phyloP scores from a whole-genome alignment of 805 yeast genomes.

The Cyberlindnera saturnus region DNA sequence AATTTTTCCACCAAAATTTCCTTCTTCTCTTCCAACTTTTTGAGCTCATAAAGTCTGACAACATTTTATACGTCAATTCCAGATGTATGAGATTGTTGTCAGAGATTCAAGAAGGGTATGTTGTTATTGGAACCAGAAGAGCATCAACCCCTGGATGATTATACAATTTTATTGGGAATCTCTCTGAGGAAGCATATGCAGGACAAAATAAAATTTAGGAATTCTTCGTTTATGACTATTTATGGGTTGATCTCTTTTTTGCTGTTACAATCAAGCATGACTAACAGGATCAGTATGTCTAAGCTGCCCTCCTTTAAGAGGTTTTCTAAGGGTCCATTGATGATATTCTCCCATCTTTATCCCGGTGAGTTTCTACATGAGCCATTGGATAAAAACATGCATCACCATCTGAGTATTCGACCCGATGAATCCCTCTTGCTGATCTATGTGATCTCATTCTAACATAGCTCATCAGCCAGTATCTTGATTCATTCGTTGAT shows the following conservation, averaged over 20 bases:
- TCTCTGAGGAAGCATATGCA: slow-evolving; percentile 74
- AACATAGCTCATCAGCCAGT: neutral
- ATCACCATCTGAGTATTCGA: slow-evolving; percentile 85
- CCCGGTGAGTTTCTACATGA: slow-evolving; percentile 56
- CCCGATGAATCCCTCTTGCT: neutral
- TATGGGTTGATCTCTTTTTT: too few species aligned
- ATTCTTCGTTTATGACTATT: slow-evolving; percentile 70
- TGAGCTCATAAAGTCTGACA: too few species aligned
- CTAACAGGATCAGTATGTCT: slow-evolving; percentile 8
- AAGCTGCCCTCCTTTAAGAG: neutral
- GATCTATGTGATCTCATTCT: neutral
- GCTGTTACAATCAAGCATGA: slow-evolving; percentile 3
- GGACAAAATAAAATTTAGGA: slow-evolving; percentile 60
- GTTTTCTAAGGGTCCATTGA: slow-evolving; percentile 7
- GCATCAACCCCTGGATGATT: slow-evolving; percentile 24
- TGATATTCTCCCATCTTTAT: slow-evolving; percentile 20
- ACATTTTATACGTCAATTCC: too few species aligned
- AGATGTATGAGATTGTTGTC: too few species aligned
- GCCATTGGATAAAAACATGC: slow-evolving; percentile 84
- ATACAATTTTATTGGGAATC: slow-evolving; percentile 28
- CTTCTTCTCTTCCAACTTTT: too few species aligned
- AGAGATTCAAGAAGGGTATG: too few species aligned
- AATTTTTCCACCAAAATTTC: too few species aligned
- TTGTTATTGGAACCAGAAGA: neutral
- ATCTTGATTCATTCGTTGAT: too few species aligned